Evolutionary conservation across 2,329 filamentous ascomycete genomes (phyloP).

Genomic region (Pestalotiopsis sp.): DNA sequence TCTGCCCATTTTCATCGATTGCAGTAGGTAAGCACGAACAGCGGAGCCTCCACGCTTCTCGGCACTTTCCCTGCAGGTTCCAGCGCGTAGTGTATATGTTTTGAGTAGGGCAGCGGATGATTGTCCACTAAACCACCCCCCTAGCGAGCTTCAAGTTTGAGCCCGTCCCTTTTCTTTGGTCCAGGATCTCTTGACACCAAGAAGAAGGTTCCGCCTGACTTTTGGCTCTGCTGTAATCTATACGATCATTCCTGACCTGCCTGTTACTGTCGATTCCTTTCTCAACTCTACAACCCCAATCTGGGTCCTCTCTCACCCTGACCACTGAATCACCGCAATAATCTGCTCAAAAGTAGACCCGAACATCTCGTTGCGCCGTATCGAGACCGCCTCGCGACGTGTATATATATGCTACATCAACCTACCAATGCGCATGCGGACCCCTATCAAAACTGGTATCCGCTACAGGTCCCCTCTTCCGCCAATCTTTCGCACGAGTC

Average conservation of each 20-base stretch:
- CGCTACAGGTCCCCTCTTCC: slow-evolving; percentile 1
- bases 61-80: background rate
- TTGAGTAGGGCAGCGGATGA: background rate
- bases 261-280: background rate
- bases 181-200: background rate
- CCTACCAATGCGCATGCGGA: background rate
- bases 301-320: background rate
- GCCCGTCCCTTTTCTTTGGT: background rate
- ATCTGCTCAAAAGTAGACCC: background rate
- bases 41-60: background rate
- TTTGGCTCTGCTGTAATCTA: background rate
- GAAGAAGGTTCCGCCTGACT: slow-evolving; percentile 3
- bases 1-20: background rate
- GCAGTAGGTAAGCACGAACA: background rate
- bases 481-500: slow-evolving; percentile 6
- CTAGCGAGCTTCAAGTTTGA: background rate
- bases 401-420: background rate
- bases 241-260: background rate
- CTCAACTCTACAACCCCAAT: background rate
- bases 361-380: background rate
- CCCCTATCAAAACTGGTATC: background rate
- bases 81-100: background rate
- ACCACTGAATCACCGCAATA: background rate
- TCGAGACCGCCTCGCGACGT: background rate
- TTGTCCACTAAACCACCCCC: background rate